A percentile compares a stretch with the other conserved stretches of the same genome.
These are phyloP conservation scores for Bullera alba DNA, from an alignment of 768 basidiomycete species.

Conservation along the genomic window DNA sequence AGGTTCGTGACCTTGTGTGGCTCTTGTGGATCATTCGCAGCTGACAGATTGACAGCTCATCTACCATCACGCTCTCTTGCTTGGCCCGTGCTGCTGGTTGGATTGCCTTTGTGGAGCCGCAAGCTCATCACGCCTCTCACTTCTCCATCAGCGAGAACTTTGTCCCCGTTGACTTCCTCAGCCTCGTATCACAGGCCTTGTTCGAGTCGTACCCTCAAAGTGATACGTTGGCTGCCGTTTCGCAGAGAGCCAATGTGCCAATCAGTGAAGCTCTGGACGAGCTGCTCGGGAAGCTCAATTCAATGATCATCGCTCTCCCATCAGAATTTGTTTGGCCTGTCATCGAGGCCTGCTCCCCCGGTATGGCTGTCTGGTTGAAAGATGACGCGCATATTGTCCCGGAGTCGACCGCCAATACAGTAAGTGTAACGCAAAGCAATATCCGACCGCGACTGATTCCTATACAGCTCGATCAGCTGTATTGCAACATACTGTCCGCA, in stretches of 20 bases:
- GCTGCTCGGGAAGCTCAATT: constrained; percentile 8
- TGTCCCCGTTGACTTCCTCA: constrained; percentile 30
- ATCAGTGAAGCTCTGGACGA: constrained; percentile 21
- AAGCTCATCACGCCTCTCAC: constrained; percentile 14
- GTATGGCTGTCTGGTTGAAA: constrained; percentile 19
- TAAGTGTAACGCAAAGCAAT: background rate
- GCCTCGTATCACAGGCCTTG: constrained; percentile 18
- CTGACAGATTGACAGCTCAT: constrained; percentile 7
- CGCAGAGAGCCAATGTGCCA: background rate
- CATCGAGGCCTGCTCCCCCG: constrained; percentile 6
- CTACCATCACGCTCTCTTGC: constrained; percentile 31
- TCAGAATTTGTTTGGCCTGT: constrained; percentile 10
- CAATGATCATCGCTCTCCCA: constrained; percentile 8
- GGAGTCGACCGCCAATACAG: background rate
- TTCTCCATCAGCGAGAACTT: constrained; percentile 20
- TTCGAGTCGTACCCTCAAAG: constrained; percentile 18
- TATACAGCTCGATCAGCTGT: constrained; percentile 24
- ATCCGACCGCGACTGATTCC: background rate
- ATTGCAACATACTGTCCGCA: constrained; percentile 16
- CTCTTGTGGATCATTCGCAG: no score
- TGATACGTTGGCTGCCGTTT: constrained; percentile 1
- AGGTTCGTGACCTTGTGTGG: constrained; percentile 8
- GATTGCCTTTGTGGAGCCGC: constrained; percentile 12
- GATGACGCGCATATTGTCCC: constrained; percentile 8
- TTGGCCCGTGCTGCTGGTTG: constrained; percentile 19